phyloP scores from a whole-genome alignment of 768 basidiomycete species.

The Chalciporus sphaerocephalus region DNA sequence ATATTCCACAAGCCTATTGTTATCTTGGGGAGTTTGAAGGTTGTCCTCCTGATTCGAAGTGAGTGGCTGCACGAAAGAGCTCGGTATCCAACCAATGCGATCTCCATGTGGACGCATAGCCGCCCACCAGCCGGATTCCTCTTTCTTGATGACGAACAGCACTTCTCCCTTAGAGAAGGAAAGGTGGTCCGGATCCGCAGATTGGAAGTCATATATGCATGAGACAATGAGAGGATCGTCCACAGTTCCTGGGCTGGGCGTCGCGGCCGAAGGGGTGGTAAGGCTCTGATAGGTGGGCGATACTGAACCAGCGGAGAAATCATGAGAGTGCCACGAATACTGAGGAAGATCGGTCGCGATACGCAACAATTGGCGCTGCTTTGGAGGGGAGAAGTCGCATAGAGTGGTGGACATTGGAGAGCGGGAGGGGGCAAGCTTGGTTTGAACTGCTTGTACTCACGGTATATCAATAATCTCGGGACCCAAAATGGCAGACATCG shows the following conservation, averaged over 20 bases:
- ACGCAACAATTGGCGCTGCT: conserved; percentile 18
- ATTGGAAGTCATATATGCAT: conserved; percentile 65
- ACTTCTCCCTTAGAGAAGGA: conserved; percentile 64
- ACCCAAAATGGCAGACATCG: not conserved
- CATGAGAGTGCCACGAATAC: conserved; percentile 33
- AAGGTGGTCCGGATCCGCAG: conserved; percentile 58
- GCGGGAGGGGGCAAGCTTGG: not conserved
- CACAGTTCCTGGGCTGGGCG: conserved; percentile 29
- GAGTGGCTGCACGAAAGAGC: conserved; percentile 59
- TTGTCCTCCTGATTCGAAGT: conserved; percentile 3
- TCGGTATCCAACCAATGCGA: conserved; percentile 71
- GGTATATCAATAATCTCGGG: conserved; percentile 11
- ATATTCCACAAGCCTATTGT: conserved; percentile 37
- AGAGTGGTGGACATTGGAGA: not conserved
- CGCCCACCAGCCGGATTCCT: conserved; percentile 79
- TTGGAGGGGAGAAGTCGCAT: not conserved
- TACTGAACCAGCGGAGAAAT: conserved; percentile 24
- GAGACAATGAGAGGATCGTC: conserved; percentile 41
- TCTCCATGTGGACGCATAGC: conserved; percentile 54
- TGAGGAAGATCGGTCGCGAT: conserved; percentile 35
- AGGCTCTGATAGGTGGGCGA: conserved; percentile 10
- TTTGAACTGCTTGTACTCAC: not conserved
- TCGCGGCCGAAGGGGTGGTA: conserved; percentile 16
- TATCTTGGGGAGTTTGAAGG: not conserved
- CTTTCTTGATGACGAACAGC: conserved; percentile 61